Evolutionary conservation across 345 rosid genomes (phyloP).

Genomic region (Gossypium australe): DNA sequence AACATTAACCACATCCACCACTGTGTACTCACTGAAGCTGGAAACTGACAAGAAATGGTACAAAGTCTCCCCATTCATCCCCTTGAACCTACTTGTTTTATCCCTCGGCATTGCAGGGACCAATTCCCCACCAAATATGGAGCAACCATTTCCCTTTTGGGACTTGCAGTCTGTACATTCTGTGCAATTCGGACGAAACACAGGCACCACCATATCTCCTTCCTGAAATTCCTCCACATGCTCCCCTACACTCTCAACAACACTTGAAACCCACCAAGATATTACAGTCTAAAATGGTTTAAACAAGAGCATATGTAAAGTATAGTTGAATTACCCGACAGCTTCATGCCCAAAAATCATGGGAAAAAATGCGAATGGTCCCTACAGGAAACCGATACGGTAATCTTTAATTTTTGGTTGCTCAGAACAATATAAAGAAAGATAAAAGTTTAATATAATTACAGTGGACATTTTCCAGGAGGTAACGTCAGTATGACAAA

Average conservation of each 20-base stretch:
- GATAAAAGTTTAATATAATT: slow-evolving; percentile 6
- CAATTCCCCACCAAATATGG: background rate
- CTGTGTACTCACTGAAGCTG: slow-evolving; percentile 66
- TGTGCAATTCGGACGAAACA: slow-evolving; percentile 46
- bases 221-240: slow-evolving; percentile 42
- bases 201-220: slow-evolving; percentile 60
- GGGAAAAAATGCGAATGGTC: slow-evolving; percentile 40
- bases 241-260: slow-evolving; percentile 74
- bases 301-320: too few relatives aligned
- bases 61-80: slow-evolving; percentile 42
- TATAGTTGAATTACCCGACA: slow-evolving; percentile 38
- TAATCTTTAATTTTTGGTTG: background rate
- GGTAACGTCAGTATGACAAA: slow-evolving; percentile 57
- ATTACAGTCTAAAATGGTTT: background rate
- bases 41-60: slow-evolving; percentile 51
- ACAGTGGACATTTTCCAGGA: slow-evolving; percentile 43
- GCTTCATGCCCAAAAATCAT: slow-evolving; percentile 77
- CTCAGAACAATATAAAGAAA: background rate
- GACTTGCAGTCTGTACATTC: slow-evolving; percentile 55
- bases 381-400: slow-evolving; percentile 24
- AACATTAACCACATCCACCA: slow-evolving; percentile 50
- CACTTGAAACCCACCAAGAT: slow-evolving; percentile 20
- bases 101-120: slow-evolving; percentile 38
- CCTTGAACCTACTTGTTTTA: slow-evolving; percentile 48
- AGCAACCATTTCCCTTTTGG: slow-evolving; percentile 46